Evolutionary conservation across 2,329 filamentous ascomycete genomes (phyloP).

Genomic region (Diplodia sapinea): DNA sequence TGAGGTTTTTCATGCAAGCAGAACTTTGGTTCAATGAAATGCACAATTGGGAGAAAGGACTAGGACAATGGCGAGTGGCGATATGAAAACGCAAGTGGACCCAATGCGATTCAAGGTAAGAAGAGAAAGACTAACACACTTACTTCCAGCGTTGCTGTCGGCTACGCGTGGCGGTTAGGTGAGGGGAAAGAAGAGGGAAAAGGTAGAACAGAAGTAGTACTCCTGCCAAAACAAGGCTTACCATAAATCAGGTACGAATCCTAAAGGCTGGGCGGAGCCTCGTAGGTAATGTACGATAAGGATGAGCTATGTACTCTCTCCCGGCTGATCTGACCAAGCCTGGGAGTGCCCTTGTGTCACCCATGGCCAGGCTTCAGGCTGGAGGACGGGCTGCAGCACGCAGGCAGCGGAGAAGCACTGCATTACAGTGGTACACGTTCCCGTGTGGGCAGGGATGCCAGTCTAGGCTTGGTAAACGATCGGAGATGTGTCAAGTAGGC

Average conservation of each 20-base stretch:
- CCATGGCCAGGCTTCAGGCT: constrained; percentile 37
- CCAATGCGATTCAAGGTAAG: background rate
- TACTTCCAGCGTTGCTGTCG: background rate
- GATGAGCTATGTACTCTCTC: background rate
- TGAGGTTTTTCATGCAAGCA: background rate
- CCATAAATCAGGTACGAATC: background rate
- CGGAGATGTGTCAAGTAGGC: background rate
- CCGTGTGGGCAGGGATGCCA: background rate
- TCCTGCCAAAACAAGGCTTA: background rate
- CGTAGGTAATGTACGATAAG: background rate
- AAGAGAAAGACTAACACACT: background rate
- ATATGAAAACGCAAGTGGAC: background rate
- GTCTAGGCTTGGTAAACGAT: background rate
- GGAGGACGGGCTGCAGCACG: background rate
- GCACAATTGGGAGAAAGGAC: background rate
- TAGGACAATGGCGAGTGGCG: no score
- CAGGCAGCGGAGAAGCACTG: background rate
- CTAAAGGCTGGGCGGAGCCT: background rate
- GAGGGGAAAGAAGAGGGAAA: background rate
- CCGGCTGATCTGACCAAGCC: background rate
- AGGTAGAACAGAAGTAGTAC: background rate
- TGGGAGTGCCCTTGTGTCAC: background rate
- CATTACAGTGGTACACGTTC: background rate
- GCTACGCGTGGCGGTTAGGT: background rate
- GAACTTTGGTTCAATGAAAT: no score